These are phyloP conservation scores for Tanacetum coccineum DNA, from an alignment of 129 eudicot species.

Conservation along the genomic window DNA sequence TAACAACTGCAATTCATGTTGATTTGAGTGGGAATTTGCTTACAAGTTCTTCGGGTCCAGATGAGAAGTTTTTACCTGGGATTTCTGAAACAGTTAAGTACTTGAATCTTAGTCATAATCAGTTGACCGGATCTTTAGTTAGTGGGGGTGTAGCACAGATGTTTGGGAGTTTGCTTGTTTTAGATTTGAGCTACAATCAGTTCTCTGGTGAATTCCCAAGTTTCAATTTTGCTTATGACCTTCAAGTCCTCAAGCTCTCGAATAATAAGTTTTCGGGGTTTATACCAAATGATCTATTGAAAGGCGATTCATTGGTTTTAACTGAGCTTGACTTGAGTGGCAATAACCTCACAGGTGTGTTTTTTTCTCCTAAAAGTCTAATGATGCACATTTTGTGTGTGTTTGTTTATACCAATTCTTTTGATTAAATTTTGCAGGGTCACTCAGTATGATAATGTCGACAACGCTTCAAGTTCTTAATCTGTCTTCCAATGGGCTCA, in stretches of 20 bases:
- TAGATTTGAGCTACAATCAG: slow-evolving; percentile 92
- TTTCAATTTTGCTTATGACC: slow-evolving; percentile 87
- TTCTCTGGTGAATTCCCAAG: slow-evolving; percentile 91
- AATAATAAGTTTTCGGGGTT: slow-evolving; percentile 80
- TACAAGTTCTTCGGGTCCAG: slow-evolving; percentile 38
- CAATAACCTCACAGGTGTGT: slow-evolving; percentile 80
- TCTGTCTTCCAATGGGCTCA: slow-evolving; percentile 69
- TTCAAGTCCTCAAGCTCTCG: slow-evolving; percentile 74
- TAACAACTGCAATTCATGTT: slow-evolving; percentile 68
- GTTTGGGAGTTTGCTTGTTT: slow-evolving; percentile 63
- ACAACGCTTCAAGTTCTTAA: slow-evolving; percentile 65
- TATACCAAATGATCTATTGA: slow-evolving; percentile 82
- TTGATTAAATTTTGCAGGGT: slow-evolving; percentile 45
- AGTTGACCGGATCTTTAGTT: slow-evolving; percentile 74
- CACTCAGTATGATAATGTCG: slow-evolving; percentile 76
- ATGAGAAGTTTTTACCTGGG: slow-evolving; percentile 53
- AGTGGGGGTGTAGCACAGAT: slow-evolving; percentile 56
- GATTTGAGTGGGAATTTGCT: slow-evolving; percentile 85
- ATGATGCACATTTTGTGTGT: background rate
- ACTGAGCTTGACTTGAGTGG: slow-evolving; percentile 92
- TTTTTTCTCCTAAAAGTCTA: background rate
- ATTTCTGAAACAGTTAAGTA: slow-evolving; percentile 69
- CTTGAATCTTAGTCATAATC: slow-evolving; percentile 83
- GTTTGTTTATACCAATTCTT: background rate
- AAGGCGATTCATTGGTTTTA: slow-evolving; percentile 78